Conservation (phyloP, 805 yeast genomes). For the Aciculoconidium aculeatum region DNA sequence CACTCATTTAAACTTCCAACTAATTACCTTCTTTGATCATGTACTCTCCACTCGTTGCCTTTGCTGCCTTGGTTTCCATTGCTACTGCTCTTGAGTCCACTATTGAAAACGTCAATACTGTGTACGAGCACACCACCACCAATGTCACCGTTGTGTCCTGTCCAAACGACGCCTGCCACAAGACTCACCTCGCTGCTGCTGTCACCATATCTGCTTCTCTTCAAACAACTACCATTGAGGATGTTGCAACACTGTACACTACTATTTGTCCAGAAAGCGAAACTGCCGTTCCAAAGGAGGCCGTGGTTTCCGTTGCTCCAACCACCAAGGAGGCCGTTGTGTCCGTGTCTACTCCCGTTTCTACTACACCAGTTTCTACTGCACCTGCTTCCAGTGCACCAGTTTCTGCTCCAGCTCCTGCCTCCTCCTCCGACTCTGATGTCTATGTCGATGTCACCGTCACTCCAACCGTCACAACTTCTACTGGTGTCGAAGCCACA, state of each 20-base stretch:
- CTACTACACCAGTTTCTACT: constrained; percentile 6
- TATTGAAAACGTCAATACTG: constrained; percentile 10
- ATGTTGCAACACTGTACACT: constrained; percentile 30
- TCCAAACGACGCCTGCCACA: constrained; percentile 15
- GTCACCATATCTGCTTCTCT: constrained; percentile 5
- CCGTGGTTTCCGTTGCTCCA: constrained; percentile 8
- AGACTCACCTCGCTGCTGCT: constrained; percentile 10
- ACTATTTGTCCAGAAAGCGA: constrained; percentile 30
- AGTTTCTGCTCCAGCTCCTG: constrained; percentile 11
- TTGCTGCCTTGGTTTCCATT: constrained; percentile 17
- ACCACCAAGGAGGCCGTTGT: constrained; percentile 10
- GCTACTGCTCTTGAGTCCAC: constrained; percentile 13
- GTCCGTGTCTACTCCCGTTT: constrained; percentile 7
- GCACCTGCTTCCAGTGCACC: constrained; percentile 8
- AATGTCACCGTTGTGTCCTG: constrained; percentile 24
- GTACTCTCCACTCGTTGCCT: constrained; percentile 15
- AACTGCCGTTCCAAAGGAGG: constrained; percentile 11
- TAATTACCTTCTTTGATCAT: constrained; percentile 15
- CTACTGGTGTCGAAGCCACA: constrained; percentile 43
- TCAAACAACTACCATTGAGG: constrained; percentile 26
- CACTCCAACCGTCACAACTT: constrained; percentile 44
- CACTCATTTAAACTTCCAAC: constrained; percentile 13
- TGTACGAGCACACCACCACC: constrained; percentile 15
- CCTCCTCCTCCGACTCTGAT: constrained; percentile 21
- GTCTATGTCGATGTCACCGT: constrained; percentile 44